Base-by-base conservation (phyloP, 352 stramenopile genomes). In the Phytophthora pisi region DNA sequence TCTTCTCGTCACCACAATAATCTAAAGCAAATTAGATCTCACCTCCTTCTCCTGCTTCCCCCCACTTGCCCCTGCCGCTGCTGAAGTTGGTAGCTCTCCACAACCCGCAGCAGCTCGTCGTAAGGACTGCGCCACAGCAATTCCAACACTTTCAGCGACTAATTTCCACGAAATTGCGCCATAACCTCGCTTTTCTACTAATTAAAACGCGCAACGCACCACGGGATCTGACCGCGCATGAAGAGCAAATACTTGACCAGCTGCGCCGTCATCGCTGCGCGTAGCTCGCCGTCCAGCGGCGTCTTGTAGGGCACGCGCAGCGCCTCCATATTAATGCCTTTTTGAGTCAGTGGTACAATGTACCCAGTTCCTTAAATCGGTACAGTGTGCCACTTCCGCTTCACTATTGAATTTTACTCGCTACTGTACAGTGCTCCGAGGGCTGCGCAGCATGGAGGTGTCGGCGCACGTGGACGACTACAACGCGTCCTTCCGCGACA, bases 401-500 rank as follows among this genome's bases (percentile, higher is more conserved):
- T 30, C 26, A 30, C 26, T 30, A 30, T 4, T 30, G 26, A 30
- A 30, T 30, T 30, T 30, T 20, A 20, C 20, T 20, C 20, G n/a
- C 20, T 20, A 20, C 20, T 20, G 20, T 20, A 20, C 20, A 20
- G 20, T 20, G 20, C 20, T 20, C 20, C 20, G 20, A 28, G 26
- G 26, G 26, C 26, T 5, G 26, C 20, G 26, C 3, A 64, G 6
- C n/a, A 95, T 95, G 87, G 87, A 95, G 72, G 79, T 84, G 57
- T 59, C 82, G 50, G 67, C 78, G 55, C 86, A 96, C 53, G 77
- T 75, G 46, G 88, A 96, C 78, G 88, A 96, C 78, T 96, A 96
- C 72, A 90, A 97, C 70, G 84, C 71, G 64, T 93, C 83, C 16
- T 97, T 96, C 76, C 79, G 87, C 40, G 89, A 97, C 78, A 95